Base-by-base conservation (phyloP, 768 basidiomycete species). In the Gautieria morchelliformis region DNA sequence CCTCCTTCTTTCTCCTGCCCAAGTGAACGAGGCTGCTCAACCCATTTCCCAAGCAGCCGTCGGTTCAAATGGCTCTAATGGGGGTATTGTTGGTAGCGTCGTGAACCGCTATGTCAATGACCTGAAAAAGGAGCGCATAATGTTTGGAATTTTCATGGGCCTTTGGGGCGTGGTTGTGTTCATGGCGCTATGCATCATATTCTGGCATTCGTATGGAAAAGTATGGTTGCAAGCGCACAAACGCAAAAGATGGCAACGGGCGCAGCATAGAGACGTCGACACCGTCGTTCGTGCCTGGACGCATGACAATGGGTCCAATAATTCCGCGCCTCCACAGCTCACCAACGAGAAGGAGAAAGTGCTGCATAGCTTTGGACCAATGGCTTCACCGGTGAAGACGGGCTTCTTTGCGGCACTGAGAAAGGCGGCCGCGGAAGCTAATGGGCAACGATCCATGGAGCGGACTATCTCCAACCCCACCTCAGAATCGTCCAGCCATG, bases 131-230 rank as follows among this genome's bases (percentile, higher is more conserved):
- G 92, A 96, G 68, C 82, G 87, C 35, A 67, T 91, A 59, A 89
- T 92, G 76, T 96, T 95, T 67, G 68, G 69, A 2, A 75, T 94
- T 61, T 92, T 96, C 72, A 76, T 95, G 62, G 85, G 72, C 0
- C 73, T 97, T 2, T 98, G 93, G 93, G 79, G 72, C 17, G 41
- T 91, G 39, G 89, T 96, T 46, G 83, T 93, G 30, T 64, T 95
- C 58, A 87, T 94, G 79, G 94, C 80, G 14, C 65, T 91, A 30
- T 66, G 65, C 58, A 71, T 90, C 63, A 72, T 93, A 44, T 72
- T 86, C 50, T 91, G 87, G 87, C 79, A 89, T 65, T 77, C 85
- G 4, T 83, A 80, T 65, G 81, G 77, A 27, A 75, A 71, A 42
- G 65, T 67, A 8, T 72, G 71, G 68, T 58, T 79, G 30, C 79